Base-by-base conservation (phyloP, 371 early-diverging fungal species). In the Mucor irregularis region DNA sequence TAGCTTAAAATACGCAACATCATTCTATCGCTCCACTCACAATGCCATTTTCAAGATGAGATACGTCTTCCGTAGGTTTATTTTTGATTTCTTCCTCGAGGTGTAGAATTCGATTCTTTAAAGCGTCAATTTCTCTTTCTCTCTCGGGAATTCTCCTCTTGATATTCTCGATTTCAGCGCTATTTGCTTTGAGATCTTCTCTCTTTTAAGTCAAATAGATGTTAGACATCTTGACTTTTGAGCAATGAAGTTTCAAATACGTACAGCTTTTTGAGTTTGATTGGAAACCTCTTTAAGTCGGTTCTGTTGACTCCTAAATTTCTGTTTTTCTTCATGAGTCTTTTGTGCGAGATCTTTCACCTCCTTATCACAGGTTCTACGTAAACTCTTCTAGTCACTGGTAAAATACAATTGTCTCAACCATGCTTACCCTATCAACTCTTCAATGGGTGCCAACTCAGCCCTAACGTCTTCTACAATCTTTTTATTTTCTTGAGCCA, bases 361-460 rank as follows among this genome's bases (percentile, higher is more conserved):
- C 5, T 58, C 47, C 5, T 29, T 56, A 14, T 56, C 49, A 33
- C 31, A 35, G 24, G 33, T 48, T 11, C 53, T 64, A 35, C n/a
- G 7, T 9, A 25, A 39, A 19, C 14, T 14, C 4, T 33, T 6
- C 17, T 22, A 4, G 11, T 26, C 16, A 29, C 5, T 44, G 4
- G 3, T 14, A 30, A 35, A 16, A 19, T 10, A 25, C 11, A 24
- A 4, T 5, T n/a, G n/a, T n/a, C n/a, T n/a, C n/a, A n/a, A 35
- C 49, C 14, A 13, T 44, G 25, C 46, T 49, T 72, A 81, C 80
- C 39, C 62, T 40, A 49, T 52, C 30, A 55, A 64, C 13, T 39
- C 44, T 40, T 69, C 52, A 35, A 74, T 62, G 14, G 85, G 86
- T 19, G 66, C 78, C 5, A 66, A 49, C 11, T 76, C 79, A n/a